phyloP scores from a whole-genome alignment of 2,329 filamentous ascomycete species.

The Chaetomium olivaceum region DNA sequence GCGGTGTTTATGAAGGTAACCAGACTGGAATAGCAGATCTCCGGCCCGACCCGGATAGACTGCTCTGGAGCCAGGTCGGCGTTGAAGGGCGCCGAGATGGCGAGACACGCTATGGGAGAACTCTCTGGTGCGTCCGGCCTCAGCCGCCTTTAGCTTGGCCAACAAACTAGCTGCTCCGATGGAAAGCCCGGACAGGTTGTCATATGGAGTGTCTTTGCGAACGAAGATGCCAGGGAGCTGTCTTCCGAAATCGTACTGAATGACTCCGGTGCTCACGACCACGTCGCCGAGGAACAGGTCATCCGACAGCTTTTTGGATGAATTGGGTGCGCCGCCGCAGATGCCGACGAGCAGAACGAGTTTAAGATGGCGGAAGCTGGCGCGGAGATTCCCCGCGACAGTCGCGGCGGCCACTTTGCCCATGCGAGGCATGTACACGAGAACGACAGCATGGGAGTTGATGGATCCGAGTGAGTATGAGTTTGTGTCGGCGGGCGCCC shows the following conservation, averaged over 20 bases:
- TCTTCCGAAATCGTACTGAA: constrained; percentile 33
- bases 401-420: constrained; percentile 26
- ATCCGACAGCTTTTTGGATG: not conserved
- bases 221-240: constrained; percentile 28
- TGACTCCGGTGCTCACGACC: constrained; percentile 27
- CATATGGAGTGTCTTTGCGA: constrained; percentile 23
- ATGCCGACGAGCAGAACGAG: constrained; percentile 32
- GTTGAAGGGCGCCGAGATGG: constrained; percentile 1
- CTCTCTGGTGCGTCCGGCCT: constrained; percentile 23
- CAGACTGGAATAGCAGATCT: constrained; percentile 26
- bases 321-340: constrained; percentile 30
- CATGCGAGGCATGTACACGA: constrained; percentile 10
- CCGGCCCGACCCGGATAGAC: constrained; percentile 5
- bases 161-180: constrained; percentile 34
- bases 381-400: constrained; percentile 34
- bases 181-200: constrained; percentile 31
- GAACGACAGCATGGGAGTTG: not conserved
- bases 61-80: not conserved
- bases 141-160: constrained; percentile 28
- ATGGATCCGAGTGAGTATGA: constrained; percentile 5
- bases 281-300: constrained; percentile 31
- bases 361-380: constrained; percentile 29
- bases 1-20: constrained; percentile 22
- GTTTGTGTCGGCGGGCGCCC: not conserved
- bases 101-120: constrained; percentile 19